A percentile compares a stretch with the other conserved stretches of the same genome.
Conservation (phyloP, 1,139 yeast genomes). For the Wickerhamomyces sp. region DNA sequence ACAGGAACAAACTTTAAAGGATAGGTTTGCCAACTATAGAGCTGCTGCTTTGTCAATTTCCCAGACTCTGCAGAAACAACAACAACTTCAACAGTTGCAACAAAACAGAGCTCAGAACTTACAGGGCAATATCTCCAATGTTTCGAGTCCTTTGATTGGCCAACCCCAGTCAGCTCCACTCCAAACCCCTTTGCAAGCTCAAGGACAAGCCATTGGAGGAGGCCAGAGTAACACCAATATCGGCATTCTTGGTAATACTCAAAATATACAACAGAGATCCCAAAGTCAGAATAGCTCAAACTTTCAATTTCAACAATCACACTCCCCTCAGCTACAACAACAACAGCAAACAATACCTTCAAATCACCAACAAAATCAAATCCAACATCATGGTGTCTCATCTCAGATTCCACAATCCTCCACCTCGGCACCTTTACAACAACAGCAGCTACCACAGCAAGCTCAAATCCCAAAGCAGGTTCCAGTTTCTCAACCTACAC, state of each 20-base stretch:
- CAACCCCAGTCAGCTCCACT: not conserved
- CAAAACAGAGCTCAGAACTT: not conserved
- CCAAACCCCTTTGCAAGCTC: not conserved
- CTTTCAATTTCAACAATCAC: slow-evolving; percentile 11
- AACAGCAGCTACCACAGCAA: slow-evolving; percentile 7
- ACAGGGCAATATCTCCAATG: not conserved
- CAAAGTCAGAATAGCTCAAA: slow-evolving; percentile 3
- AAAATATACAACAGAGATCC: slow-evolving; percentile 6
- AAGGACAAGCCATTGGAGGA: not conserved
- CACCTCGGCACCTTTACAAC: not conserved
- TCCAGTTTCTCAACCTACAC: not conserved
- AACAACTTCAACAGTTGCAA: slow-evolving; percentile 11
- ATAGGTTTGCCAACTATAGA: slow-evolving; percentile 19
- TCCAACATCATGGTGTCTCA: slow-evolving; percentile 8
- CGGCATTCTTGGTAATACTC: not conserved
- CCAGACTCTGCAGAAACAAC: slow-evolving; percentile 17
- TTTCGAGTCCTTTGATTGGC: not conserved
- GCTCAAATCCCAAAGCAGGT: slow-evolving; percentile 6
- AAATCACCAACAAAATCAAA: not conserved
- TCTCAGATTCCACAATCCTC: slow-evolving; percentile 7
- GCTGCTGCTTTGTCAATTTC: slow-evolving; percentile 19
- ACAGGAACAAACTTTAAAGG: slow-evolving; percentile 25
- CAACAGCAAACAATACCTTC: slow-evolving; percentile 3
- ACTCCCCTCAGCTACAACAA: slow-evolving; percentile 4
- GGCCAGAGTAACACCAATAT: slow-evolving; percentile 1